Base-by-base conservation (phyloP, 768 basidiomycete species). In the Termitomyces sp. region DNA sequence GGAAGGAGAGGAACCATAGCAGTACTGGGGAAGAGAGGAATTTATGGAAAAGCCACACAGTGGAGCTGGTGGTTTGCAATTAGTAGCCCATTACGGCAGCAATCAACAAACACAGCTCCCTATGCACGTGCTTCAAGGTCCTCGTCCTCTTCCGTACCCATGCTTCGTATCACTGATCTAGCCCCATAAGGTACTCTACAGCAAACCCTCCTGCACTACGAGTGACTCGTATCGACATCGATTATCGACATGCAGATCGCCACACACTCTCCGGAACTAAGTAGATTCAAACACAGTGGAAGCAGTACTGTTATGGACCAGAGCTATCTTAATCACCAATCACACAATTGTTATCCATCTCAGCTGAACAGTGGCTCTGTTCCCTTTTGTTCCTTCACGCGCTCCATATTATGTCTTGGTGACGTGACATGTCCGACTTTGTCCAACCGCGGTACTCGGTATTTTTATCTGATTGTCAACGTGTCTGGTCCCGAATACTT, bases 1-100 rank as follows among this genome's bases (percentile, higher is more conserved):
- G 66, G 69, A 50, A 68, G 58, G 55, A 70, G 68, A 55, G 70
- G 61, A 58, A 73, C 65, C 75, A 77, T 78, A 47, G 55, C 1
- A 18, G 60, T 57, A 36, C 24, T 10, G 34, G 16, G 50, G 34
- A 50, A 34, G 63, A 61, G 67, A 66, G 62, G 54, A 66, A 68
- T 72, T 68, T 70, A 73, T 69, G 68, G 69, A 65, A 69, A 64
- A 70, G 68, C 65, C 66, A 72, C 29, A 6, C 29, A 72, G 78
- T 78, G 77, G 78, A 78, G 77, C 68, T 66, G 62, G 76, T 76
- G 77, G 78, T 76, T 76, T 74, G 72, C 75, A 75, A 74, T 33
- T 22, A 71, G 20, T 69, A 73, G 66, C 72, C 73, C 72, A 72
- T 80, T 80, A 77, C 74, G 78, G 77, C 77, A 78, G 57, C 63